phyloP scores from a whole-genome alignment of 306 rosid genomes.

The Quercus glauca region DNA sequence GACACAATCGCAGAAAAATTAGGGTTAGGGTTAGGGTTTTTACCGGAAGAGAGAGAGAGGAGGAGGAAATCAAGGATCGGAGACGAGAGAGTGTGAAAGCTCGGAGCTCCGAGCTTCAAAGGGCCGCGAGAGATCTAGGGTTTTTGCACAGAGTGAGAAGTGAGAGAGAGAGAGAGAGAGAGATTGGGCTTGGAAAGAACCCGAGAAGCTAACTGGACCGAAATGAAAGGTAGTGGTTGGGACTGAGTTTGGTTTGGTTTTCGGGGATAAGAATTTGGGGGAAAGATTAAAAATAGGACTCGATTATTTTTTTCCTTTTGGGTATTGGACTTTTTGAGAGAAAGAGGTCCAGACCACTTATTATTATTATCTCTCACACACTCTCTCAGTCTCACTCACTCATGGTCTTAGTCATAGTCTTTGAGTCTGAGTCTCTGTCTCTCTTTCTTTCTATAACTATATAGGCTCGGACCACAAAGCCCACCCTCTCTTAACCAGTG shows the following conservation, averaged over 20 bases:
- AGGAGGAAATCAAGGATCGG: slow-evolving; percentile 10
- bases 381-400: no score
- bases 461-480: no score
- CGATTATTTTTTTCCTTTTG: slow-evolving; percentile 13
- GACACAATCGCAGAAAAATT: not conserved
- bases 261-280: slow-evolving; percentile 38
- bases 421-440: not conserved
- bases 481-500: no score
- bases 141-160: slow-evolving; percentile 49
- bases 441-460: not conserved
- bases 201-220: slow-evolving; percentile 92
- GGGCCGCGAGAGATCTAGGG: slow-evolving; percentile 65
- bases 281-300: slow-evolving; percentile 23
- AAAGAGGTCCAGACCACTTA: slow-evolving; percentile 43
- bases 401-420: no score
- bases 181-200: slow-evolving; percentile 85
- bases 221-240: slow-evolving; percentile 16
- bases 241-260: slow-evolving; percentile 20
- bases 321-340: slow-evolving; percentile 39
- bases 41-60: slow-evolving; percentile 23
- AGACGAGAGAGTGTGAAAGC: slow-evolving; percentile 10
- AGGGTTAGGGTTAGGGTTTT: slow-evolving; percentile 14
- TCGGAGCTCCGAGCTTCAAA: slow-evolving; percentile 41
- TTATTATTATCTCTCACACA: slow-evolving; percentile 21
- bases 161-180: slow-evolving; percentile 35